These are phyloP conservation scores for Citrus australasica DNA, from an alignment of 345 rosid genomes.

Conservation along the genomic window DNA sequence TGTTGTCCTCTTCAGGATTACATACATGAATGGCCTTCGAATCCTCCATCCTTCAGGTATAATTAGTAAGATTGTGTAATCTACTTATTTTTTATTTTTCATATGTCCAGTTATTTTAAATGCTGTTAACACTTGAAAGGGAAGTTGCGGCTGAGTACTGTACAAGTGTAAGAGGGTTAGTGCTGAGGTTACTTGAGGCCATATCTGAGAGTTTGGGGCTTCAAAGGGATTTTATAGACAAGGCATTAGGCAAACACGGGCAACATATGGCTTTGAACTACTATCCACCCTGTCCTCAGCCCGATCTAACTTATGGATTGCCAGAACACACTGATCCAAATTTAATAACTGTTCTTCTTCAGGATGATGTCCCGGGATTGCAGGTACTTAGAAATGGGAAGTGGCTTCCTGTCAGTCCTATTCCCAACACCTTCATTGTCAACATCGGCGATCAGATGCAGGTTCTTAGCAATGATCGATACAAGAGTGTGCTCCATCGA, in stretches of 20 bases:
- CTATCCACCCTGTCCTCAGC: conserved; percentile 84
- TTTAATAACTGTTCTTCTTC: conserved; percentile 25
- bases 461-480: conserved; percentile 46
- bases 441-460: conserved; percentile 79
- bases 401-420: conserved; percentile 69
- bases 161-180: conserved; percentile 42
- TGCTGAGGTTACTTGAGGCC: conserved; percentile 51
- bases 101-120: not conserved
- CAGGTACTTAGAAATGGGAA: conserved; percentile 53
- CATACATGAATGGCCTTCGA: conserved; percentile 69
- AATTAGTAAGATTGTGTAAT: not conserved
- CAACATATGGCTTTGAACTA: conserved; percentile 88
- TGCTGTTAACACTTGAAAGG: conserved; percentile 33
- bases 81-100: no score
- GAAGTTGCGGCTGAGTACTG: conserved; percentile 56
- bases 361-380: conserved; percentile 50
- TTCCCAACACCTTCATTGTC: no score
- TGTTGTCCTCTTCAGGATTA: conserved; percentile 68
- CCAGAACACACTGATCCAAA: conserved; percentile 72
- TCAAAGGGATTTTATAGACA: conserved; percentile 36
- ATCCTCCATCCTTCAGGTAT: conserved; percentile 63
- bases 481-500: conserved; percentile 48
- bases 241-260: conserved; percentile 46
- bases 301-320: conserved; percentile 44
- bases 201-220: conserved; percentile 81